Conservation (phyloP, 169 alveolate species). For the Babesia gibsoni region DNA sequence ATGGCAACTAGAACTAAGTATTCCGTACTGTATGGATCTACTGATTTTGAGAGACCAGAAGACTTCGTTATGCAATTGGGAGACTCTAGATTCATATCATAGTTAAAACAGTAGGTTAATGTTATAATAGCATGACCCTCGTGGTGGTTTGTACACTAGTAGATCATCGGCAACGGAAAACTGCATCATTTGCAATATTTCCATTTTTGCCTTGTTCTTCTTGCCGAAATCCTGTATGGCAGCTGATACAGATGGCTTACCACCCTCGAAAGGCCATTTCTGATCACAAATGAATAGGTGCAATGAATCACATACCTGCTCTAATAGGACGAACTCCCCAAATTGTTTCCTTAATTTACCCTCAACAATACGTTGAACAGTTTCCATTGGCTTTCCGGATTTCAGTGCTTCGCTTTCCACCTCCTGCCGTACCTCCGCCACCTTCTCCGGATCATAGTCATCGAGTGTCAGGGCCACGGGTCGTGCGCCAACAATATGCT, state of each 20-base stretch:
- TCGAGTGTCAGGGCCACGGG: conserved; percentile 44
- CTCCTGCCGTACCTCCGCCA: conserved; percentile 1
- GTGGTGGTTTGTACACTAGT: conserved; percentile 27
- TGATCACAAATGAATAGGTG: not conserved
- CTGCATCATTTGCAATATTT: conserved; percentile 14
- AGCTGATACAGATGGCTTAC: conserved; percentile 16
- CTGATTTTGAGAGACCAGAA: conserved; percentile 56
- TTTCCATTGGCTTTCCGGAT: conserved; percentile 47
- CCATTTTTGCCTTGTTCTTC: not conserved
- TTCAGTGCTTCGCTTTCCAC: conserved; percentile 3
- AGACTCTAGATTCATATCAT: not conserved
- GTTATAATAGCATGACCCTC: conserved; percentile 7
- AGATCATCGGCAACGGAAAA: conserved; percentile 46
- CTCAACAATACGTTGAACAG: conserved; percentile 23
- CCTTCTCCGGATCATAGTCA: conserved; percentile 16
- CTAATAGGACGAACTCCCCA: conserved; percentile 52
- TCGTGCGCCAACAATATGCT: conserved; percentile 45
- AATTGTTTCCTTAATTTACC: conserved; percentile 42
- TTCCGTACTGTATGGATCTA: conserved; percentile 48
- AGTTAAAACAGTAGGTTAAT: conserved; percentile 23
- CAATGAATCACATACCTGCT: conserved; percentile 15
- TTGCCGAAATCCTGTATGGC: conserved; percentile 21
- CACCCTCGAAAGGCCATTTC: conserved; percentile 58
- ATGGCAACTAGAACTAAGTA: conserved; percentile 64
- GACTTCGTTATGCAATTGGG: conserved; percentile 53